A percentile compares a stretch with the other conserved stretches of the same genome.
phyloP scores from a whole-genome alignment of 352 stramenopile species.

The Globisporangium megalacanthum region DNA sequence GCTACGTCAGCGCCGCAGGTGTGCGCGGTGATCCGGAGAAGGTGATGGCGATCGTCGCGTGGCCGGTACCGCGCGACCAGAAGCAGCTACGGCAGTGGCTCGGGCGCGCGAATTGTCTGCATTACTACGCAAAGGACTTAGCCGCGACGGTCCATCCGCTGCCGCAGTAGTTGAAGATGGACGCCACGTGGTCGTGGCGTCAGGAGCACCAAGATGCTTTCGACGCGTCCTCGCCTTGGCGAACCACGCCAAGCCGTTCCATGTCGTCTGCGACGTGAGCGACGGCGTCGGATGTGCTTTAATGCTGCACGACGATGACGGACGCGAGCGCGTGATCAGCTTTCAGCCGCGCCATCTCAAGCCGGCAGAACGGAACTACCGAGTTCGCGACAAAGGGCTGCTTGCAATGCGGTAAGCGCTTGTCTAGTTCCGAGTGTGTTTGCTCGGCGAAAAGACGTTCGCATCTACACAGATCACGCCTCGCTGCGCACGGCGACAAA shows the following conservation, averaged over 20 bases:
- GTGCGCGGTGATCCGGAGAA: conserved; percentile 18
- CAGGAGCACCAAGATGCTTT: conserved; percentile 15
- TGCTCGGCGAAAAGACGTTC: conserved; percentile 18
- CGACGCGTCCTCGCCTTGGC: conserved; percentile 11
- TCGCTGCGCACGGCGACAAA: neutral
- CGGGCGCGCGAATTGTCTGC: conserved; percentile 17
- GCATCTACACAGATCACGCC: conserved; percentile 19
- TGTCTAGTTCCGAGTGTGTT: conserved; percentile 23
- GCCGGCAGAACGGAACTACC: conserved; percentile 11
- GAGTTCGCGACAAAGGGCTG: neutral
- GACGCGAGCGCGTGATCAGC: neutral
- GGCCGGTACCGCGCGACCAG: too few relatives aligned
- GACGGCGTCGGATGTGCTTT: conserved; percentile 17
- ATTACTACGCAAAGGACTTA: conserved; percentile 19
- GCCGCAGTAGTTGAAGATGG: conserved; percentile 15
- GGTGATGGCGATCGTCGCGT: conserved; percentile 7
- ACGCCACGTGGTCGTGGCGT: conserved; percentile 8
- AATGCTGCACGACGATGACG: neutral
- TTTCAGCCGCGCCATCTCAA: conserved; percentile 24
- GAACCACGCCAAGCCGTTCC: conserved; percentile 10
- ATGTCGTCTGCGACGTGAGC: conserved; percentile 15
- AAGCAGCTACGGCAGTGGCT: conserved; percentile 14
- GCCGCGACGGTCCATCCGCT: conserved; percentile 5
- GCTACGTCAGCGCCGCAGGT: neutral
- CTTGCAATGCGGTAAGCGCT: conserved; percentile 21